Evolutionary conservation across 1,284 basidiomycete species (phyloP).

Genomic region (Xerocomus amazonicus): DNA sequence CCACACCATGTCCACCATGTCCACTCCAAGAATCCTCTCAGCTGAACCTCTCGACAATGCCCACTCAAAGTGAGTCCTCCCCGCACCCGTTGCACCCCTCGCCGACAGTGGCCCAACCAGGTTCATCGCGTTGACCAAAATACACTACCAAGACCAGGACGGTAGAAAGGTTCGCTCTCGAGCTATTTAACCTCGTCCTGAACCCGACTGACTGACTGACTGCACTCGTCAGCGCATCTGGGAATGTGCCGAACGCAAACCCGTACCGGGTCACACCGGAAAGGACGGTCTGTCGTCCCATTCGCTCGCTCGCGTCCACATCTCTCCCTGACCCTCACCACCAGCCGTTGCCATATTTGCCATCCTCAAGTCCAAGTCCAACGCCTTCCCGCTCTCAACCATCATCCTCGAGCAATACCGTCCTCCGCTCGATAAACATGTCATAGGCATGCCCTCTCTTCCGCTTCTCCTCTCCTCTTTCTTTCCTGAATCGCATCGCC

Average conservation of each 20-base stretch:
- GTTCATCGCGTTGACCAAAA: slow-evolving; percentile 73
- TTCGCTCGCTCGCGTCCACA: too few species aligned
- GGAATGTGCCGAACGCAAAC: slow-evolving; percentile 84
- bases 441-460: slow-evolving; percentile 53
- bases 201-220: too few species aligned
- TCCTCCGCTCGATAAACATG: slow-evolving; percentile 70
- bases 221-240: slow-evolving; percentile 57
- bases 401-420: slow-evolving; percentile 88
- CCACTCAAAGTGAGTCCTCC: slow-evolving; percentile 54
- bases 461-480: too few species aligned
- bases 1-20: slow-evolving; percentile 22
- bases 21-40: slow-evolving; percentile 37
- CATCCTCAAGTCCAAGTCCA: slow-evolving; percentile 68
- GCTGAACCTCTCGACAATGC: slow-evolving; percentile 47
- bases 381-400: slow-evolving; percentile 66
- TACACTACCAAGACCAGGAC: slow-evolving; percentile 70
- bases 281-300: slow-evolving; percentile 71
- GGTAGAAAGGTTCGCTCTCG: slow-evolving; percentile 58
- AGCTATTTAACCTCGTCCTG: too few species aligned
- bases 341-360: slow-evolving; percentile 82
- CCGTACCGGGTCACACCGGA: slow-evolving; percentile 69
- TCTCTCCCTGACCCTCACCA: not conserved
- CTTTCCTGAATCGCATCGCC: not conserved
- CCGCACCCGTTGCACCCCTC: too few species aligned
- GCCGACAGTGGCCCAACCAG: slow-evolving; percentile 34